phyloP scores from a whole-genome alignment of 2,329 filamentous ascomycete species.

The Penicillium sp. region DNA sequence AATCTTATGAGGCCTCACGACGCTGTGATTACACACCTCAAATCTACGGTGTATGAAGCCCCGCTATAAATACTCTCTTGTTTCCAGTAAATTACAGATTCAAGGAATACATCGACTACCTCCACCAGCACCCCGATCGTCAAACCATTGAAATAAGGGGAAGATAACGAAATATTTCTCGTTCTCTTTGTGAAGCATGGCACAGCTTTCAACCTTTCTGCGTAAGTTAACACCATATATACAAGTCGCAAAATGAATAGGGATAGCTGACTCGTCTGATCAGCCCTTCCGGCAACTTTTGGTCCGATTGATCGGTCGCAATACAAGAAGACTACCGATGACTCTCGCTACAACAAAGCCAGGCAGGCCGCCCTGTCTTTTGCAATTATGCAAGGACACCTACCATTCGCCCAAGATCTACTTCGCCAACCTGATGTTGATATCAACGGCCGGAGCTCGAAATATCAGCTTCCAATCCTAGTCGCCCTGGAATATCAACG shows the following conservation, averaged over 20 bases:
- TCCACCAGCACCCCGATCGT: neutral
- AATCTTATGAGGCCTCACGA: neutral
- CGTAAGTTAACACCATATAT: neutral
- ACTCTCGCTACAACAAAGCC: neutral
- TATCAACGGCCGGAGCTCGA: neutral
- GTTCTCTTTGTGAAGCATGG: neutral
- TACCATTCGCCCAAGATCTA: neutral
- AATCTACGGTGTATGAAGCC: neutral
- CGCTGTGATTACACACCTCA: neutral
- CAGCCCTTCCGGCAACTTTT: neutral
- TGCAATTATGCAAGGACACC: neutral
- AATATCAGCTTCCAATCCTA: constrained; percentile 5
- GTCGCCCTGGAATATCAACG: constrained; percentile 8
- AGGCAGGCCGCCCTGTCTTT: neutral
- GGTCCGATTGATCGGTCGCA: neutral
- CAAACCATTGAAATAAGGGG: neutral
- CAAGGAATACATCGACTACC: neutral
- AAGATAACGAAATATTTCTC: neutral
- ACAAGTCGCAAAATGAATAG: neutral
- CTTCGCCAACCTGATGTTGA: neutral
- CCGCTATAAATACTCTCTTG: neutral
- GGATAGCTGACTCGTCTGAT: neutral
- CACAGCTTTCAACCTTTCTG: neutral
- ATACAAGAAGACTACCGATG: neutral
- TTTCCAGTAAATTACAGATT: neutral